Conservation (phyloP, 306 rosid genomes). For the Alnus rubra region DNA sequence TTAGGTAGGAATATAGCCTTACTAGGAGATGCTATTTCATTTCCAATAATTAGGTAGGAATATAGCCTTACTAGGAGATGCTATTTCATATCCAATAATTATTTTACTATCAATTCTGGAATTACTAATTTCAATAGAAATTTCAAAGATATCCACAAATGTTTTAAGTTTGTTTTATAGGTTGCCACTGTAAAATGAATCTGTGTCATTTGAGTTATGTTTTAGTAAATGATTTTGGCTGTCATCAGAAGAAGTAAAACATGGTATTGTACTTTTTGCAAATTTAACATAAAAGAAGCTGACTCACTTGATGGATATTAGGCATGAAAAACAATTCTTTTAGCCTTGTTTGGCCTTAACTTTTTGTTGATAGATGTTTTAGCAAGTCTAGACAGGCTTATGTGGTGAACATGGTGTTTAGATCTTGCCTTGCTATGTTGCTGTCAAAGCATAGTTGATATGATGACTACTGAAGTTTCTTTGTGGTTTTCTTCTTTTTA, state of each 20-base stretch:
- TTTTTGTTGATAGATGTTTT: neutral
- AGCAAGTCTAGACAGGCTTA: neutral
- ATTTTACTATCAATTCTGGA: neutral
- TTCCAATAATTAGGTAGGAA: neutral
- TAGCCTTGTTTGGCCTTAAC: neutral
- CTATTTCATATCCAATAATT: neutral
- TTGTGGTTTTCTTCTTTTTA: neutral
- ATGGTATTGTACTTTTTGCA: neutral
- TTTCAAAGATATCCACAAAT: neutral
- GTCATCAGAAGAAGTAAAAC: neutral
- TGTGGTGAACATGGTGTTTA: neutral
- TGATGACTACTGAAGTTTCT: neutral
- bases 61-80: neutral
- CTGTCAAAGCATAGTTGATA: neutral
- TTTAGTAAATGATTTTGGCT: neutral
- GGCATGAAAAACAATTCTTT: neutral
- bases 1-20: too few relatives aligned
- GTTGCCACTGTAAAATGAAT: neutral
- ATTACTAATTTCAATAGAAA: neutral
- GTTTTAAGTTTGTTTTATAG: neutral
- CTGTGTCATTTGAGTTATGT: neutral
- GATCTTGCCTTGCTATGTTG: neutral
- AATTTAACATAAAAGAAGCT: neutral
- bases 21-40: neutral
- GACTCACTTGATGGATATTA: neutral